These are phyloP conservation scores for Syzygium malaccense DNA, from an alignment of 441 rosid genomes.

Conservation along the genomic window DNA sequence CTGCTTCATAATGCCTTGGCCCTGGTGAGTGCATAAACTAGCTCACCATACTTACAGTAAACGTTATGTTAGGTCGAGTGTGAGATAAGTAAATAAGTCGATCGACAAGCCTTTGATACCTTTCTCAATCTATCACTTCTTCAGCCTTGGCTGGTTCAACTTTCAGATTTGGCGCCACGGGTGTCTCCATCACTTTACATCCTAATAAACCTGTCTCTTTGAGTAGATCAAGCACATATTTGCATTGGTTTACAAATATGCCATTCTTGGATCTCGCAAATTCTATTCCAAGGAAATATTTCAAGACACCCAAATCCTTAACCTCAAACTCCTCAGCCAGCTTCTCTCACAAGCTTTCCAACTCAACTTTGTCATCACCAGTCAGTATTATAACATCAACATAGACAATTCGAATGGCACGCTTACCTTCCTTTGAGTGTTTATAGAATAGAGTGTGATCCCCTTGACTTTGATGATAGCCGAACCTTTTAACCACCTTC, in stretches of 20 bases:
- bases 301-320: background rate
- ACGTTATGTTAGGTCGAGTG: background rate
- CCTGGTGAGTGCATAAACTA: background rate
- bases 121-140: background rate
- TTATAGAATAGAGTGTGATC: background rate
- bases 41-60: background rate
- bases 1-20: background rate
- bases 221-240: background rate
- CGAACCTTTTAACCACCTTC: background rate
- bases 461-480: background rate
- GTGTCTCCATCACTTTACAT: background rate
- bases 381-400: background rate
- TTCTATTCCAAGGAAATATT: background rate
- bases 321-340: too few relatives aligned
- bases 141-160: background rate
- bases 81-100: background rate
- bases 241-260: background rate
- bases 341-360: background rate
- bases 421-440: background rate
- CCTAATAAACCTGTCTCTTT: background rate
- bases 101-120: background rate
- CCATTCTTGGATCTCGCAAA: background rate
- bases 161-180: background rate
- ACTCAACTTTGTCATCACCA: background rate
- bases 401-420: background rate